Percentiles rank a stretch among this genome's conserved stretches.
Evolutionary conservation across 257 asterid species (phyloP).

Genomic region (Nicotiana undulata): DNA sequence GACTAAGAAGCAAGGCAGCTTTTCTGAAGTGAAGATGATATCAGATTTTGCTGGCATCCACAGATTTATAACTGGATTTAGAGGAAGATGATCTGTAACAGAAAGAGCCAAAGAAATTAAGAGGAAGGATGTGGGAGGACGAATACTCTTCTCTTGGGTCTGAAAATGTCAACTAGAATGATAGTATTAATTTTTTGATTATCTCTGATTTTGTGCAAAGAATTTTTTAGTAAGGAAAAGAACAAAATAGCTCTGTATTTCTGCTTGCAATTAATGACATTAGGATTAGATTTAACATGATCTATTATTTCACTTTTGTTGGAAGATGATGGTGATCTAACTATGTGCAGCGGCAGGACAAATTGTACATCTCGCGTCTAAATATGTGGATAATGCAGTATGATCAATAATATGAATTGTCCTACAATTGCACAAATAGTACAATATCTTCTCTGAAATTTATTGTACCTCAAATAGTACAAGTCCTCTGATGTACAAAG

Average conservation of each 20-base stretch:
- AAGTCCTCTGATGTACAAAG: conserved; percentile 33
- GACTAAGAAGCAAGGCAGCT: conserved; percentile 38
- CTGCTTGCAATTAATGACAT: not conserved
- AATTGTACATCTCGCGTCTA: too few species aligned
- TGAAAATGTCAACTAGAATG: not conserved
- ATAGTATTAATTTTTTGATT: not conserved
- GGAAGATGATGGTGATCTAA: not conserved
- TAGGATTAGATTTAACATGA: not conserved
- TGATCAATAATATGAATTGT: not conserved
- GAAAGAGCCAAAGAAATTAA: not conserved
- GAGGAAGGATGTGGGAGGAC: not conserved
- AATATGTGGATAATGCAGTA: not conserved
- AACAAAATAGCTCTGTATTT: too few species aligned
- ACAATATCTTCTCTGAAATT: not conserved
- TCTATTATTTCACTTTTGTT: not conserved
- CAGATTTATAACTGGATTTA: conserved; percentile 73
- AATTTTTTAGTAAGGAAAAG: not conserved
- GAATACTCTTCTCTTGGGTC: not conserved
- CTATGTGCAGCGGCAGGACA: too few species aligned
- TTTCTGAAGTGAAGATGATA: conserved; percentile 33
- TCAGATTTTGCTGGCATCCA: conserved; percentile 65
- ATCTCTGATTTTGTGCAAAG: not conserved
- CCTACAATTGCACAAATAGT: not conserved
- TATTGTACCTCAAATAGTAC: conserved; percentile 3
- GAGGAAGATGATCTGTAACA: conserved; percentile 16